Evolutionary conservation across 441 rosid species (phyloP).

Genomic region (Kokia cookei): DNA sequence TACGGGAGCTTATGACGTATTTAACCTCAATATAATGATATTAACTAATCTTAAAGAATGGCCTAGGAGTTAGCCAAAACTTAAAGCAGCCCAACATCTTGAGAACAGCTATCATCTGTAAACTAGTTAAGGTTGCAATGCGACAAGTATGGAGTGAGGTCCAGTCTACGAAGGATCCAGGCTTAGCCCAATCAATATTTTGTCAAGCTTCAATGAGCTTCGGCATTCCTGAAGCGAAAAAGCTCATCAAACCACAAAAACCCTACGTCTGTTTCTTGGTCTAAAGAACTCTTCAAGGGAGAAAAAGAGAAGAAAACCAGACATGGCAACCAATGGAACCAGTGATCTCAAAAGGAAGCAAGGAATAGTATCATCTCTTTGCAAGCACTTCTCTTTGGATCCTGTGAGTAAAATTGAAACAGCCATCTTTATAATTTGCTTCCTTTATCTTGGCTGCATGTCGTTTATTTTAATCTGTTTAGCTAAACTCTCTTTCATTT

Average conservation of each 20-base stretch:
- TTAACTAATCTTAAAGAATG: too few species aligned
- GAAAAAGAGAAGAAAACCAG: neutral
- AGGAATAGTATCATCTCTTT: constrained; percentile 43
- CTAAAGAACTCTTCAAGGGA: neutral
- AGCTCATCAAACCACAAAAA: neutral
- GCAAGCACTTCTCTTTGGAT: constrained; percentile 46
- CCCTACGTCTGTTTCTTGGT: neutral
- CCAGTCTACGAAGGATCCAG: neutral
- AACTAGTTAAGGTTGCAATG: neutral
- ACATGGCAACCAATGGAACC: constrained; percentile 8
- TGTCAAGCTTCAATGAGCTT: neutral
- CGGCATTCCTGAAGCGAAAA: neutral
- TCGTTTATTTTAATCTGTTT: neutral
- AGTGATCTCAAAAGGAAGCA: constrained; percentile 34
- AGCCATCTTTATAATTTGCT: neutral
- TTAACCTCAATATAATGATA: too few species aligned
- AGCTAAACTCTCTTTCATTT: constrained; percentile 1
- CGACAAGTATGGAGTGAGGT: neutral
- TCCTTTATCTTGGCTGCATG: neutral
- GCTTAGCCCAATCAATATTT: neutral
- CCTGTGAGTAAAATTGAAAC: constrained; percentile 38
- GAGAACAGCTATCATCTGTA: neutral
- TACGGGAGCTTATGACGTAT: too few species aligned
- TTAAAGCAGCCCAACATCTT: too few species aligned
- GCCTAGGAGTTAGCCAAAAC: too few species aligned